A percentile compares a stretch with the other conserved stretches of the same genome.
Evolutionary conservation across 257 asterid genomes (phyloP).

Genomic region (Nicotiana knightiana): DNA sequence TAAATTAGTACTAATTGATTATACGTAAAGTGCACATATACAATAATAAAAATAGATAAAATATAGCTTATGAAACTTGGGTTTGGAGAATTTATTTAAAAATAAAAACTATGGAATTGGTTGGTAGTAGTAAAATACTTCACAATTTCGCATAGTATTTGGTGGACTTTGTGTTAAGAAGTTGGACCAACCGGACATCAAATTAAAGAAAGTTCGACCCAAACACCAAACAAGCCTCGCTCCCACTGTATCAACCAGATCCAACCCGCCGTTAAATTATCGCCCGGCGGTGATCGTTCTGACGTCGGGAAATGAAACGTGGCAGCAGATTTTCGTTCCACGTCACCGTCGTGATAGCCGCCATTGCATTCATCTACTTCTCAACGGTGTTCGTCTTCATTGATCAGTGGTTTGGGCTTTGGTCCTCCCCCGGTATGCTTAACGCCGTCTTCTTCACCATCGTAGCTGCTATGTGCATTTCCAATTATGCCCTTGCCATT

Average conservation of each 20-base stretch:
- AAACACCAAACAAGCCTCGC: background rate
- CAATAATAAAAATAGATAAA: too few relatives aligned
- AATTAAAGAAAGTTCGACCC: background rate
- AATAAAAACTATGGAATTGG: background rate
- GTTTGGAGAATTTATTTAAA: background rate
- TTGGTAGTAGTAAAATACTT: conserved; percentile 6
- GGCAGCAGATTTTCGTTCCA: conserved; percentile 48
- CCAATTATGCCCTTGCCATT: conserved; percentile 56
- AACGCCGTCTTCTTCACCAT: conserved; percentile 60
- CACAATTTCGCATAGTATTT: background rate
- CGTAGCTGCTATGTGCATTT: conserved; percentile 50
- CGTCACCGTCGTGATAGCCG: conserved; percentile 48
- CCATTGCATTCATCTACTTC: conserved; percentile 67
- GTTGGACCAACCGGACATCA: background rate
- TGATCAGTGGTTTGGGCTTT: conserved; percentile 74
- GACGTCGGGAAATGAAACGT: conserved; percentile 18
- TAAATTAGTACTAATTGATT: too few relatives aligned
- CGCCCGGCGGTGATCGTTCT: conserved; percentile 7
- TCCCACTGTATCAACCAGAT: background rate
- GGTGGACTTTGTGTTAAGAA: background rate
- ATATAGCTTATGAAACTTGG: background rate
- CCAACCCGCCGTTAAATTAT: background rate
- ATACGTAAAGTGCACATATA: too few relatives aligned
- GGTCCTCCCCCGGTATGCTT: conserved; percentile 72
- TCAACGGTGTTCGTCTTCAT: conserved; percentile 81